Evolutionary conservation across 2,329 filamentous ascomycete genomes (phyloP).

Genomic region (Cladosporium sp.): DNA sequence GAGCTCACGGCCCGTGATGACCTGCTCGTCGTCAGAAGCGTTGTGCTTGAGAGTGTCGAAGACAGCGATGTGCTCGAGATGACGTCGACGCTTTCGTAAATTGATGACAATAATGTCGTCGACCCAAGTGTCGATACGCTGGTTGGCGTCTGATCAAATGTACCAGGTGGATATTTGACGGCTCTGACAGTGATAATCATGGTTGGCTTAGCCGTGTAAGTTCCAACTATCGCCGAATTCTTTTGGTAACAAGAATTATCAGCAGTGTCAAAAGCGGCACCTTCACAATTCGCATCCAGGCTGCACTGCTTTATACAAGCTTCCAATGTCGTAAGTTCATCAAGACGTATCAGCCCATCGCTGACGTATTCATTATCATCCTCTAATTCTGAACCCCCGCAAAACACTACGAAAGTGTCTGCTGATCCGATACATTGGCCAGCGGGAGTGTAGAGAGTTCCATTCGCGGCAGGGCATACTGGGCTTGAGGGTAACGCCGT

Average conservation of each 20-base stretch:
- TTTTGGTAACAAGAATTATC: conserved; percentile 6
- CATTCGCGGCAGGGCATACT: conserved; percentile 9
- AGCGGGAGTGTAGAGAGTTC: conserved; percentile 13
- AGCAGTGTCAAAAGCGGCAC: conserved; percentile 6
- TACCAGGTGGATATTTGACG: background rate
- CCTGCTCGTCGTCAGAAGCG: background rate
- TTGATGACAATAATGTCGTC: background rate
- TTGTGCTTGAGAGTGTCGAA: background rate
- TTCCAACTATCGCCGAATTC: background rate
- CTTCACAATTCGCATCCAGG: conserved; percentile 1
- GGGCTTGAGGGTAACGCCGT: conserved; percentile 2
- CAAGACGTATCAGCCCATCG: background rate
- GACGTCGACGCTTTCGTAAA: background rate
- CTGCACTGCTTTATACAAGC: conserved; percentile 3
- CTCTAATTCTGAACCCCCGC: background rate
- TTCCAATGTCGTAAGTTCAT: background rate
- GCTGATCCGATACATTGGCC: conserved; percentile 9
- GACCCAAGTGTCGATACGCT: background rate
- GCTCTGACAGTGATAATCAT: conserved; percentile 8
- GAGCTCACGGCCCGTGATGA: too few relatives aligned
- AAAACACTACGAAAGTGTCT: conserved; percentile 2
- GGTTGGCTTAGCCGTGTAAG: background rate
- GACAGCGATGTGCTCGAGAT: background rate
- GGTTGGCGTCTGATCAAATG: too few relatives aligned
- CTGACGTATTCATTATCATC: background rate